These are phyloP conservation scores for Malus hybrid DNA, from an alignment of 331 rosid genomes.

Conservation along the genomic window DNA sequence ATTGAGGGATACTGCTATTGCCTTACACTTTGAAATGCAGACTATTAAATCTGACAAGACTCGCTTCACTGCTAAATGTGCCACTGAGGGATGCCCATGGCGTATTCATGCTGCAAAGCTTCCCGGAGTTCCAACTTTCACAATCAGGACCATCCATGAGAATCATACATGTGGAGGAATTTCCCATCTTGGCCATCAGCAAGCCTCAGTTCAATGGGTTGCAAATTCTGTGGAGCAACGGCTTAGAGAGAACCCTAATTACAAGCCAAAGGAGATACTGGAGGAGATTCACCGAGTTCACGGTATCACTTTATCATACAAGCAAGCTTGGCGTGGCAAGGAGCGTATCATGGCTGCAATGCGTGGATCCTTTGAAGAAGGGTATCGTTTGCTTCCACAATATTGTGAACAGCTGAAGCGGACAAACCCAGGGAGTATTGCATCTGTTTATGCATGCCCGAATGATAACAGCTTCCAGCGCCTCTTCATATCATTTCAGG, in stretches of 20 bases:
- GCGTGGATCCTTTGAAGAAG: slow-evolving; percentile 96
- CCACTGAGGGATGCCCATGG: slow-evolving; percentile 90
- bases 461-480: slow-evolving; percentile 70
- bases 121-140: slow-evolving; percentile 89
- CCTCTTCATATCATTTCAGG: slow-evolving; percentile 80
- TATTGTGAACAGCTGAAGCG: slow-evolving; percentile 82
- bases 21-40: slow-evolving; percentile 84
- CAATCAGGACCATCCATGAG: slow-evolving; percentile 78
- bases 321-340: slow-evolving; percentile 97
- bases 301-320: slow-evolving; percentile 86
- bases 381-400: slow-evolving; percentile 82
- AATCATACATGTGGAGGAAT: slow-evolving; percentile 83
- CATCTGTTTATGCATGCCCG: slow-evolving; percentile 67
- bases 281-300: slow-evolving; percentile 90
- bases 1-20: slow-evolving; percentile 90
- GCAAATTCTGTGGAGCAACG: slow-evolving; percentile 83
- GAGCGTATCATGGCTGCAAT: slow-evolving; percentile 94
- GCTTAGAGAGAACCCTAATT: slow-evolving; percentile 78
- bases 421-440: slow-evolving; percentile 83
- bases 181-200: slow-evolving; percentile 88
- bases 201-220: slow-evolving; percentile 97
- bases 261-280: slow-evolving; percentile 85
- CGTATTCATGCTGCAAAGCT: slow-evolving; percentile 97
- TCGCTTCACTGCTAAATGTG: slow-evolving; percentile 87
- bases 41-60: slow-evolving; percentile 94